phyloP scores from a whole-genome alignment of 768 basidiomycete genomes.

The Chalciporus chontae region DNA sequence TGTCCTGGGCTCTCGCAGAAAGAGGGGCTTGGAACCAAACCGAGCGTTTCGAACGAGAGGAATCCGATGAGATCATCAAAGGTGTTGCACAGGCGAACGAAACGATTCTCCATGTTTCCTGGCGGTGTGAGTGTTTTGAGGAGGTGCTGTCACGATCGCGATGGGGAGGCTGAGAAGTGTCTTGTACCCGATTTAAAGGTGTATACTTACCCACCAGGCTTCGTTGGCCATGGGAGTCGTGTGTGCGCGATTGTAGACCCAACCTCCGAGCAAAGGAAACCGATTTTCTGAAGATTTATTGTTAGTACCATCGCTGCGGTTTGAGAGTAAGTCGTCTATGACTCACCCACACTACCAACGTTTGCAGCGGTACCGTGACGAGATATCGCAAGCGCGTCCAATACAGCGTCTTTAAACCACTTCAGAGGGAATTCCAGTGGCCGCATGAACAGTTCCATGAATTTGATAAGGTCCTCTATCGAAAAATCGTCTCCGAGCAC shows the following conservation, averaged over 20 bases:
- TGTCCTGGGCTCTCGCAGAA: conserved; percentile 12
- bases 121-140: conserved; percentile 9
- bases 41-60: conserved; percentile 24
- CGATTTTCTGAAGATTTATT: conserved; percentile 8
- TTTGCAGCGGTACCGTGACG: conserved; percentile 9
- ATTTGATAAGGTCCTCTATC: conserved; percentile 17
- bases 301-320: background rate
- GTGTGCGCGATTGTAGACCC: conserved; percentile 28
- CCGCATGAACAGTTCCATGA: conserved; percentile 2
- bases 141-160: background rate
- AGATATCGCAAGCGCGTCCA: conserved; percentile 21
- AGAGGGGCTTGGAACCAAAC: conserved; percentile 13
- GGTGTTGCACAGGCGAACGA: conserved; percentile 29
- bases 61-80: conserved; percentile 30
- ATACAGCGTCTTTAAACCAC: conserved; percentile 28
- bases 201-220: conserved; percentile 31
- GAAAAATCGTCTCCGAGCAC: conserved; percentile 31
- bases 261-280: conserved; percentile 28
- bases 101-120: conserved; percentile 26
- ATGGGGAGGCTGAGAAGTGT: background rate
- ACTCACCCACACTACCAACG: conserved; percentile 8
- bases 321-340: background rate
- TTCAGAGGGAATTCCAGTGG: conserved; percentile 14
- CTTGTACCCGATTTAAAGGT: no score
- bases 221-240: conserved; percentile 22